Evolutionary conservation across 2,329 filamentous ascomycete species (phyloP).

Genomic region (Apiospora aurea): DNA sequence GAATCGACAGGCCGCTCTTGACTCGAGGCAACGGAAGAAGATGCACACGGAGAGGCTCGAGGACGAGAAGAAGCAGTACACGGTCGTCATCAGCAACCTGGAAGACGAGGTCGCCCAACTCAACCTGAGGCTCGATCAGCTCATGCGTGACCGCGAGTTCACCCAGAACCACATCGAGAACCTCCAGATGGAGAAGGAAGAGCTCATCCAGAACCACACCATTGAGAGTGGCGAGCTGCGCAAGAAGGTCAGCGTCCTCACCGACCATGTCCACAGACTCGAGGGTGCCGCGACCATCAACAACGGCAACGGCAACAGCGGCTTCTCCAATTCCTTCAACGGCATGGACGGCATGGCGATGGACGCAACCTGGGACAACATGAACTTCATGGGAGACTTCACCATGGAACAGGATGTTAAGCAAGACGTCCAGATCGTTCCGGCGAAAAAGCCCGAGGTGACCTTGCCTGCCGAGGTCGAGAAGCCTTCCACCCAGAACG

Average conservation of each 20-base stretch:
- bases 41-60: conserved; percentile 96
- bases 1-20: conserved; percentile 95
- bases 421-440: conserved; percentile 62
- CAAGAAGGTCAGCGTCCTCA: conserved; percentile 88
- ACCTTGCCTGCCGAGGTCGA: conserved; percentile 58
- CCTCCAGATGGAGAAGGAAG: conserved; percentile 86
- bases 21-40: conserved; percentile 97
- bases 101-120: conserved; percentile 79
- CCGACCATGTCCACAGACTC: conserved; percentile 73
- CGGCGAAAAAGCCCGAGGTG: conserved; percentile 61
- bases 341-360: conserved; percentile 87
- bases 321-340: conserved; percentile 74
- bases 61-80: conserved; percentile 94
- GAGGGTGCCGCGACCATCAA: conserved; percentile 68
- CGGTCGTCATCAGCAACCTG: conserved; percentile 75
- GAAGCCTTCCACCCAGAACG: conserved; percentile 76
- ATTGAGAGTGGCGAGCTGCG: conserved; percentile 89
- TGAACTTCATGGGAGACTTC: conserved; percentile 79
- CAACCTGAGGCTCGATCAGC: conserved; percentile 73
- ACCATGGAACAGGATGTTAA: conserved; percentile 68
- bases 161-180: conserved; percentile 77
- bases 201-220: conserved; percentile 87
- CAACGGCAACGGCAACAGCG: conserved; percentile 64
- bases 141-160: conserved; percentile 76
- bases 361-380: conserved; percentile 82